Percentiles rank a stretch among this genome's conserved stretches.
Evolutionary conservation across 495 filamentous ascomycete species (phyloP).

Genomic region (Neurospora tetrasperma): DNA sequence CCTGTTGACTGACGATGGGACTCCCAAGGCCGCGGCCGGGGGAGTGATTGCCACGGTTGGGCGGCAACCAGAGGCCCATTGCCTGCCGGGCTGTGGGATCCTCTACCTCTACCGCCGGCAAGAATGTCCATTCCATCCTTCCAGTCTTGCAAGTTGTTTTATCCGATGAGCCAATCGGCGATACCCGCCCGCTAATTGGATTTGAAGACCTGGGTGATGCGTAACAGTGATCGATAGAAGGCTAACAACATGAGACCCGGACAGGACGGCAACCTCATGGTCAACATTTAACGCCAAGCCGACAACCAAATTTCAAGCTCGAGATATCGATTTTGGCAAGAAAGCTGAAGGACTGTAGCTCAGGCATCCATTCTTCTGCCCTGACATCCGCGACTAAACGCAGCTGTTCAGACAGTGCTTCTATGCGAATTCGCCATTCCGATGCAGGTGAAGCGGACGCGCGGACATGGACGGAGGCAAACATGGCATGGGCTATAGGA

Average conservation of each 20-base stretch:
- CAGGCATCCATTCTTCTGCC: neutral
- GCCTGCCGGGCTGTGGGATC: neutral
- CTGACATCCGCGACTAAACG: neutral
- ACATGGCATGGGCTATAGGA: too few relatives aligned
- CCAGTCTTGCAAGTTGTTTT: neutral
- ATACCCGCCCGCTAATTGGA: neutral
- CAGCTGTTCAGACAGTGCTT: neutral
- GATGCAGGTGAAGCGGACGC: neutral
- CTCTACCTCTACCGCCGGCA: neutral
- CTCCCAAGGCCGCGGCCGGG: neutral
- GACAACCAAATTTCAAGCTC: neutral
- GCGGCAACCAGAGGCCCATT: neutral
- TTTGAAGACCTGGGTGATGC: too few relatives aligned
- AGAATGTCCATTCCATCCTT: neutral
- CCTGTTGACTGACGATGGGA: neutral
- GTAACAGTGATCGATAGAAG: neutral
- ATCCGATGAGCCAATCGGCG: constrained; percentile 14
- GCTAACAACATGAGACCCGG: neutral
- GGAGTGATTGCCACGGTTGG: neutral
- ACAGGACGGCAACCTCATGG: neutral
- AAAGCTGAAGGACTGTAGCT: neutral
- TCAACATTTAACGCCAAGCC: neutral
- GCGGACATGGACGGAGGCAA: neutral
- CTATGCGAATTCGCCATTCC: neutral
- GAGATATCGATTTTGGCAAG: neutral